Conservation (phyloP, 139 green algal species). For the Chlorella sp. region DNA sequence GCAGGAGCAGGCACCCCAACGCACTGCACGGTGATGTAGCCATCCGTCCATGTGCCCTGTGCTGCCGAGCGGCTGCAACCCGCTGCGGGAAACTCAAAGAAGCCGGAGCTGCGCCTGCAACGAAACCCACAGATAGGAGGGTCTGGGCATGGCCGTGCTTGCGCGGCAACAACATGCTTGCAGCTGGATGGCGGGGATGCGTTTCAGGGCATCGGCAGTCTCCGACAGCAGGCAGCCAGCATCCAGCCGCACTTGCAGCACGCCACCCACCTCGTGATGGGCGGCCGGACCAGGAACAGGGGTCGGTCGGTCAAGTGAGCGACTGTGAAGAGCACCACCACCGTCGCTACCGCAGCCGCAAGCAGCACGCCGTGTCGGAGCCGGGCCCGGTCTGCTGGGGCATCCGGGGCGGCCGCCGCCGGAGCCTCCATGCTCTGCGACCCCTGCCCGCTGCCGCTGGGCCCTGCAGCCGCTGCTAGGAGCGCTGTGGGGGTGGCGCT, state of each 20-base stretch:
- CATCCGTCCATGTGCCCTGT: conserved; percentile 10
- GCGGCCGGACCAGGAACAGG: conserved; percentile 5
- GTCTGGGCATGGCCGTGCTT: neutral
- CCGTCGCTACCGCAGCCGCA: neutral
- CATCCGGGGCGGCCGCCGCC: too few relatives aligned
- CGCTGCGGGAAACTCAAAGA: neutral
- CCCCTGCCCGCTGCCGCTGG: too few relatives aligned
- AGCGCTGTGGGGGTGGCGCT: too few relatives aligned
- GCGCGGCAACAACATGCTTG: neutral
- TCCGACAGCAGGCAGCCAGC: neutral
- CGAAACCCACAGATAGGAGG: neutral
- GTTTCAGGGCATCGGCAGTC: neutral
- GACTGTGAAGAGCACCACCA: neutral
- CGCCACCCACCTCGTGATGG: conserved; percentile 3
- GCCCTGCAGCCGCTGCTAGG: too few relatives aligned
- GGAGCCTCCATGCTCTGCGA: too few relatives aligned
- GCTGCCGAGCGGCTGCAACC: neutral
- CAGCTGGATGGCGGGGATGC: neutral
- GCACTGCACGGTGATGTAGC: neutral
- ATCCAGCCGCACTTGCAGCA: neutral
- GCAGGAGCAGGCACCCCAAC: neutral
- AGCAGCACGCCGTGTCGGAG: neutral
- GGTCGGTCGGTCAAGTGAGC: neutral
- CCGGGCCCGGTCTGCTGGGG: too few relatives aligned
- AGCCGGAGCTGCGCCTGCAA: conserved; percentile 1